Evolutionary conservation across 2,329 filamentous ascomycete genomes (phyloP), one percentile per base, ranked within the genome.

Genomic region (Aspergillus sp.): DNA sequence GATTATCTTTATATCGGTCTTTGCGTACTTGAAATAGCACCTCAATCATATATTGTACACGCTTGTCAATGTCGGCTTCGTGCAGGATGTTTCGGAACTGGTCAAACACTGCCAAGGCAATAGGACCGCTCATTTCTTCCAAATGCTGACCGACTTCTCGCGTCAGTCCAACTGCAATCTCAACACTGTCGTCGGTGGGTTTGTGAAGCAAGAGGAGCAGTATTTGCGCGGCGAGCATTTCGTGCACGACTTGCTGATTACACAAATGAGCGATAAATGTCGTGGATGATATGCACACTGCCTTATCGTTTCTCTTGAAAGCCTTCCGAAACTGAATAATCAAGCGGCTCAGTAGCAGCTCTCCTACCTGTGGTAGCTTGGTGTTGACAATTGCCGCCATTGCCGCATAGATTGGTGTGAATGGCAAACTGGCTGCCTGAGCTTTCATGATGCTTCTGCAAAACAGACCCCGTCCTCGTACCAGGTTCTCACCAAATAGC

Each of bases 1-100:
- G 92, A 71, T 98, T 93, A 71, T 98, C 93, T 81, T 97, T 97
- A 83, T 96, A 99, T 71, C 91, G 91, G 79, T 98, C 94, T 79
- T 97, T 97, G 66, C 95, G 87, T 59, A 97, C 90, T 80, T 99
- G 93, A 76, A 99, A 99, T 48, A 99, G 81, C 6, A 98, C 95
- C 77, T 99, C 95, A 60, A 99, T 94, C 91, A 97, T 97, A 79
- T 98, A 99, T 79, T 99, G 95, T n/a, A 94, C 93, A 66, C 95
- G 87, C 83, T 97, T 97, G 74, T 98, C 94, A 75, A 99, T 97
- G 73, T 95, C 93, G 49, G 93, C 93, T 77, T 99, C 95, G 80
- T 99, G 94, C 8, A 99, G 82, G 66, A 98, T 97, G 70, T 90
- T 94, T 69, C 95, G 84, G 82, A 99, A 96, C 76, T 97, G 93